Base-by-base conservation (phyloP, 345 rosid species). In the Syzygium aromaticum region DNA sequence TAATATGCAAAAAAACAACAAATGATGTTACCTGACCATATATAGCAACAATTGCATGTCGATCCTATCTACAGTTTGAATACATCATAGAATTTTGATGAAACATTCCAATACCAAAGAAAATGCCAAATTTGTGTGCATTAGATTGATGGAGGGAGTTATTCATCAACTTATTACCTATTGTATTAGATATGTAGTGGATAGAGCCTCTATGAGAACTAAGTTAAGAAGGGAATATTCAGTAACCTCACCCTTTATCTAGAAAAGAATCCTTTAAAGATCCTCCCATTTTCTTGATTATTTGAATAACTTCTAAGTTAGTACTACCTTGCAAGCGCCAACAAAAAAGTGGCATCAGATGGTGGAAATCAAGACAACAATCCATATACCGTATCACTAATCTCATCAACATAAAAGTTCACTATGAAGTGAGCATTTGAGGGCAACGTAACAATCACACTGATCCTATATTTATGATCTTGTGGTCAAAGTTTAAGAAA, bases 171-270 rank as follows among this genome's bases (percentile, higher is more conserved):
- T 33, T 73, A 73, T 38, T 33, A 25, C 49, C 80, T 33, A 38
- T 21, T 9, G 27, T 38, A 73, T 73, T 38, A 19, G 49, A 73
- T 33, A 27, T 73, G 3, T n/a, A 27, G 51, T 51, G 28, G 30
- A n/a, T 63, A 52, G 54, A 54, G 56, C n/a, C 49, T 19, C 52
- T 57, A 4, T 38, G 52, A 73, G 46, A 73, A 33, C 80, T 9
- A 73, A 73, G 49, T 0, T 33, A 38, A 4, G 11, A 73, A 73
- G 2, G 49, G 80, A 73, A 73, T 19, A 49, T 56, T 40, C 22
- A 1, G 17, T 9, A 77, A 52, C 82, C 94, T 90, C 90, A 96
- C 99, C 99, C 99, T 94, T 98, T 99, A 86, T 91, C 91, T 59
- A 91, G 88, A 88, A 91, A 91, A 9, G 93, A 91, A 89, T 91